Percentiles rank a stretch among this genome's conserved stretches.
Conservation (phyloP, 73 alveolate genomes). For the Uronychia setigera region DNA sequence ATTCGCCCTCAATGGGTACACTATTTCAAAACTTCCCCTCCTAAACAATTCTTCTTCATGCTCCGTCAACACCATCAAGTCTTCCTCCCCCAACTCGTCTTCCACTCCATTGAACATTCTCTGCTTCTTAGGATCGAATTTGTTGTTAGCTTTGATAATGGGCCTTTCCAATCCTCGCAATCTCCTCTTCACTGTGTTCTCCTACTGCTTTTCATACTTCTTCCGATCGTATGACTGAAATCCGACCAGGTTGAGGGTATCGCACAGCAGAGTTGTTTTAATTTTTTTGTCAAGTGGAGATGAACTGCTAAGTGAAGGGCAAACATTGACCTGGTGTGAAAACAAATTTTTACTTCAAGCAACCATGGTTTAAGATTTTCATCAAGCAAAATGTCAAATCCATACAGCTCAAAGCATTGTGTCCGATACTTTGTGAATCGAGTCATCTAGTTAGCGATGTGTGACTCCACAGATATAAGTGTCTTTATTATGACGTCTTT, state of each 20-base stretch:
- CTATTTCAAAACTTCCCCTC: slow-evolving; percentile 58
- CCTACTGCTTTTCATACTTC: slow-evolving; percentile 46
- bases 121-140: background rate
- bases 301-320: slow-evolving; percentile 89
- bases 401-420: slow-evolving; percentile 92
- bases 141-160: background rate
- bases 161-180: background rate
- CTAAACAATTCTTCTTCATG: slow-evolving; percentile 52
- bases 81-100: slow-evolving; percentile 1
- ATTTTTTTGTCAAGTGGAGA: slow-evolving; percentile 89
- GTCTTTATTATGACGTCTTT: slow-evolving; percentile 83
- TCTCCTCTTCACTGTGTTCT: background rate
- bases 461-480: slow-evolving; percentile 70
- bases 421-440: slow-evolving; percentile 67
- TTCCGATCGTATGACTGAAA: slow-evolving; percentile 84
- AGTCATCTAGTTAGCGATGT: slow-evolving; percentile 55
- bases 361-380: slow-evolving; percentile 91
- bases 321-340: slow-evolving; percentile 64
- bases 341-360: slow-evolving; percentile 68
- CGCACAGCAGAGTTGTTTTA: slow-evolving; percentile 86
- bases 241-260: slow-evolving; percentile 86
- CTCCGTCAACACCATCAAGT: background rate
- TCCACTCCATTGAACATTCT: background rate
- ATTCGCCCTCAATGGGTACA: slow-evolving; percentile 69
- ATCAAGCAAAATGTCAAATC: slow-evolving; percentile 93